Percentiles rank a stretch among this genome's conserved stretches.
Conservation (phyloP, 768 basidiomycete species). For the Cubamyces sp. region DNA sequence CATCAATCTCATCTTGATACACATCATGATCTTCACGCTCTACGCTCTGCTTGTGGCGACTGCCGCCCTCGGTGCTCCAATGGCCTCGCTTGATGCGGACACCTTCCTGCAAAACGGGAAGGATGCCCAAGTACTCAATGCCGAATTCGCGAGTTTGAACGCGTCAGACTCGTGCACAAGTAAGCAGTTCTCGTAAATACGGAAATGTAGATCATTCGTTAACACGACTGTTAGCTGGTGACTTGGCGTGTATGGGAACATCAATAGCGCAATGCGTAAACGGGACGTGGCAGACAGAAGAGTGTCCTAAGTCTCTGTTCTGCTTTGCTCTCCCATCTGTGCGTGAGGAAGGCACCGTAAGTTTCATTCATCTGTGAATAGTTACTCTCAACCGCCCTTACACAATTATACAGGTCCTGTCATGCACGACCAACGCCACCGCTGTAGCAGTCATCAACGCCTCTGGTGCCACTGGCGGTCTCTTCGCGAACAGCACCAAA, state of each 20-base stretch:
- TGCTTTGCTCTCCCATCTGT: slow-evolving; percentile 60
- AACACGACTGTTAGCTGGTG: slow-evolving; percentile 37
- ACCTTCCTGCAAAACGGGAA: slow-evolving; percentile 53
- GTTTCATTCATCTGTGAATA: slow-evolving; percentile 27
- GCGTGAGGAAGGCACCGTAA: slow-evolving; percentile 48
- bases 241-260: slow-evolving; percentile 49
- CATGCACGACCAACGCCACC: slow-evolving; percentile 55
- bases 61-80: slow-evolving; percentile 7
- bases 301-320: slow-evolving; percentile 41
- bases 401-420: slow-evolving; percentile 41
- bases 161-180: slow-evolving; percentile 49
- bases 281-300: slow-evolving; percentile 43
- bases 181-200: slow-evolving; percentile 29
- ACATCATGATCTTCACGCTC: not conserved
- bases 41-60: slow-evolving; percentile 2
- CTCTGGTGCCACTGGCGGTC: slow-evolving; percentile 49
- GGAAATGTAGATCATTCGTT: not conserved
- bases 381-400: not conserved
- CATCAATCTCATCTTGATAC: not conserved
- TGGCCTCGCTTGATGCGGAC: slow-evolving; percentile 40
- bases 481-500: slow-evolving; percentile 36
- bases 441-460: slow-evolving; percentile 50
- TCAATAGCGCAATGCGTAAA: slow-evolving; percentile 46
- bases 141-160: slow-evolving; percentile 46
- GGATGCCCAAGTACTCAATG: slow-evolving; percentile 55